These are phyloP conservation scores for Ophiocordyceps camponoti-rufipedis DNA, from an alignment of 2,329 filamentous ascomycete species.

Conservation along the genomic window DNA sequence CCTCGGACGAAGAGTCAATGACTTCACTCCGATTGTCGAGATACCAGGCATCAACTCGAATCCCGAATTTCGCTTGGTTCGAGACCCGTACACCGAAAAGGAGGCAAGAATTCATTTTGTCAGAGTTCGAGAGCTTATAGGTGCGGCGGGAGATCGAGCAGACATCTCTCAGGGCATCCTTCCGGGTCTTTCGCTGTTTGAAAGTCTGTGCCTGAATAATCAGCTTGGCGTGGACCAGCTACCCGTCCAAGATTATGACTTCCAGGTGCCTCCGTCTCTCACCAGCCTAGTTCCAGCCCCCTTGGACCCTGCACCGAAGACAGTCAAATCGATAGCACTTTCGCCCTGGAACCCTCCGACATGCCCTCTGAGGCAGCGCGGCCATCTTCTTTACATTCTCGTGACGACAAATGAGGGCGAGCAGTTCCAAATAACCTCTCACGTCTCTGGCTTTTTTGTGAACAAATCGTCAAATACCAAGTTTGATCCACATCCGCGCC, in stretches of 20 bases:
- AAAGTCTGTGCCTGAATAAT: slow-evolving; percentile 43
- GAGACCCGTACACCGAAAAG: slow-evolving; percentile 97
- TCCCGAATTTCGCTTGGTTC: slow-evolving; percentile 64
- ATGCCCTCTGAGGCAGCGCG: slow-evolving; percentile 75
- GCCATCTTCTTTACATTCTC: slow-evolving; percentile 80
- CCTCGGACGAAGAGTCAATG: slow-evolving; percentile 77
- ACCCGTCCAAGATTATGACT: slow-evolving; percentile 53
- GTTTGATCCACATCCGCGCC: slow-evolving; percentile 76
- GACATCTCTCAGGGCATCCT: slow-evolving; percentile 75
- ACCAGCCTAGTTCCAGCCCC: slow-evolving; percentile 52
- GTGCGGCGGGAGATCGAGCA: slow-evolving; percentile 73
- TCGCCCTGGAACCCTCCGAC: slow-evolving; percentile 96
- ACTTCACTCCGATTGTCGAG: slow-evolving; percentile 84
- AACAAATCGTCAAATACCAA: slow-evolving; percentile 92
- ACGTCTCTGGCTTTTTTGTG: slow-evolving; percentile 89
- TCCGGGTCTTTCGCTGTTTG: slow-evolving; percentile 73
- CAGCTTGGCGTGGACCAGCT: slow-evolving; percentile 21
- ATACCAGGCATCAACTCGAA: slow-evolving; percentile 61
- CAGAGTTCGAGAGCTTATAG: slow-evolving; percentile 79
- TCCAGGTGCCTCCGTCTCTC: slow-evolving; percentile 49
- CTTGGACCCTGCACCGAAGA: slow-evolving; percentile 60
- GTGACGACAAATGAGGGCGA: slow-evolving; percentile 88
- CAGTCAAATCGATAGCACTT: slow-evolving; percentile 71
- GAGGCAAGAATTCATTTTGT: slow-evolving; percentile 91
- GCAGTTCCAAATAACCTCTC: slow-evolving; percentile 81